Evolutionary conservation across 2,329 filamentous ascomycete species (phyloP).

Genomic region (Fusarium sp.): DNA sequence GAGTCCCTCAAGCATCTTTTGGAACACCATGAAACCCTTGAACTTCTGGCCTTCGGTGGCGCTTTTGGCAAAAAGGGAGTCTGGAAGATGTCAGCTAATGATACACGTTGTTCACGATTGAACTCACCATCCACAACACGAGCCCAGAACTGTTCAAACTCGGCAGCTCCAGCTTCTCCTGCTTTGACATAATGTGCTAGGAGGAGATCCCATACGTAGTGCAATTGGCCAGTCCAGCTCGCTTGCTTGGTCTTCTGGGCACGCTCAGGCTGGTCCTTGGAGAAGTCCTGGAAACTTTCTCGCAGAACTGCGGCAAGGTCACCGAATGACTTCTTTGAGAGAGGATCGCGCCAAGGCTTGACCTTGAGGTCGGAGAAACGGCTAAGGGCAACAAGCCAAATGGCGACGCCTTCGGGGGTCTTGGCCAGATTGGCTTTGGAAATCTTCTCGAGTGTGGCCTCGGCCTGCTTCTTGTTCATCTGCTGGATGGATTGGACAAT

Average conservation of each 20-base stretch:
- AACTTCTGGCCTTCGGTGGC: slow-evolving; percentile 92
- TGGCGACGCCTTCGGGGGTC: slow-evolving; percentile 88
- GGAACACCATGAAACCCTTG: slow-evolving; percentile 90
- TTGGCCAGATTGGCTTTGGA: slow-evolving; percentile 76
- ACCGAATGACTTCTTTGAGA: slow-evolving; percentile 76
- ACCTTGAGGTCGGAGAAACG: slow-evolving; percentile 73
- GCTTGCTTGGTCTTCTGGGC: slow-evolving; percentile 70
- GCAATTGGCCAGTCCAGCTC: slow-evolving; percentile 83
- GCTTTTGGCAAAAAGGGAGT: slow-evolving; percentile 83
- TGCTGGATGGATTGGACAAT: slow-evolving; percentile 79
- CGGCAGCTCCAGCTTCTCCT: slow-evolving; percentile 55
- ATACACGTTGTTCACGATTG: too few species aligned
- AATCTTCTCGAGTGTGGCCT: slow-evolving; percentile 73
- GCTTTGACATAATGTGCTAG: slow-evolving; percentile 66
- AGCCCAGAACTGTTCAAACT: slow-evolving; percentile 85
- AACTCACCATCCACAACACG: slow-evolving; percentile 84
- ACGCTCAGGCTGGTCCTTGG: slow-evolving; percentile 60
- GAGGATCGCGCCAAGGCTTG: slow-evolving; percentile 83
- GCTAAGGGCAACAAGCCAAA: slow-evolving; percentile 82
- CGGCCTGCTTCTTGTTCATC: slow-evolving; percentile 69
- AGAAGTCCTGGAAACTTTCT: slow-evolving; percentile 73
- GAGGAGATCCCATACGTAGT: slow-evolving; percentile 89
- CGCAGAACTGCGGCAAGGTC: slow-evolving; percentile 83
- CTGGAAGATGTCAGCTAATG: slow-evolving; percentile 60
- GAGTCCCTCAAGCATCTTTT: slow-evolving; percentile 74